Conservation (phyloP, 331 rosid species). For the Prunus yedoensis region DNA sequence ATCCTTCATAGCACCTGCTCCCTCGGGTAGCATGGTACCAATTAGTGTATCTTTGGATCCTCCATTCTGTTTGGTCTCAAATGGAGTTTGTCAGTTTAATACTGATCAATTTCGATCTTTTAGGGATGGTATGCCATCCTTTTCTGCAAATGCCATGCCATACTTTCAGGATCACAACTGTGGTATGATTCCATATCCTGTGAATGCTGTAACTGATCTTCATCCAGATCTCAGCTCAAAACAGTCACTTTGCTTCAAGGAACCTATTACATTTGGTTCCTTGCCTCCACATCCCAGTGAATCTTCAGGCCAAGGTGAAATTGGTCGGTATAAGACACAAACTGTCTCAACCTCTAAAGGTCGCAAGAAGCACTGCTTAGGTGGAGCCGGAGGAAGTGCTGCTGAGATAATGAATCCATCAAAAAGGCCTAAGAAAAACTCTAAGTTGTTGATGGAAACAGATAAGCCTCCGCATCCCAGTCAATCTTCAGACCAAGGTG, state of each 20-base stretch:
- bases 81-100: conserved; percentile 22
- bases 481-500: conserved; percentile 3
- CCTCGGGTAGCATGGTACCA: conserved; percentile 2
- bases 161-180: conserved; percentile 2
- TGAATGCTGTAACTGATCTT: conserved; percentile 4
- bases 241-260: conserved; percentile 6
- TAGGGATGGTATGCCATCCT: conserved; percentile 16
- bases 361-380: conserved; percentile 10
- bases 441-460: neutral
- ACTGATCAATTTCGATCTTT: conserved; percentile 7
- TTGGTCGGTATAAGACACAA: neutral
- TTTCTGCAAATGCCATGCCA: conserved; percentile 11
- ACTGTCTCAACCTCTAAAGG: conserved; percentile 7
- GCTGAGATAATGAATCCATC: neutral
- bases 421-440: conserved; percentile 19
- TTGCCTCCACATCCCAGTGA: conserved; percentile 18
- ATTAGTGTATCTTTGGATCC: neutral
- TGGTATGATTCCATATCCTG: conserved; percentile 3
- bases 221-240: conserved; percentile 6
- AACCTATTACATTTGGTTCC: neutral
- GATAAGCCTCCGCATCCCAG: conserved; percentile 7
- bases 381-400: conserved; percentile 9
- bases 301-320: neutral
- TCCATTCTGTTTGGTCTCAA: neutral
- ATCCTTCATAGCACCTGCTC: neutral